Evolutionary conservation across 805 yeast species (phyloP), one percentile per base, ranked within the genome.

Genomic region (Candida wancherniae): DNA sequence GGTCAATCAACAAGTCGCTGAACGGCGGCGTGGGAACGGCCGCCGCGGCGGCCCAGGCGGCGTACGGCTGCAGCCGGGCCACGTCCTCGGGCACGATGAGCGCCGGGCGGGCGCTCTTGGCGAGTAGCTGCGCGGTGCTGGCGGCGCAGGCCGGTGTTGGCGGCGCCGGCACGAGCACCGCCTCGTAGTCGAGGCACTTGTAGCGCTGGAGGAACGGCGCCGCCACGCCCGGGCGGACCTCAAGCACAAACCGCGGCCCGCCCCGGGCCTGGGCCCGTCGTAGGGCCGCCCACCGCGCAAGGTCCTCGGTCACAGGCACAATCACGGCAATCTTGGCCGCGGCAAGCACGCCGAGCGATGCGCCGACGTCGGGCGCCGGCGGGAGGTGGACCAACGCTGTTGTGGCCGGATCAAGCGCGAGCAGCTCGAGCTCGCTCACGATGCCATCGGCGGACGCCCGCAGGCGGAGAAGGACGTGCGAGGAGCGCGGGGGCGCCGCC

Each of bases 1-100:
- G 97, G 3, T 53, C 56, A 5, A 61, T 55, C 8, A 58, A 28
- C 13, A 35, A 22, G 16, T 44, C 48, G 2, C 39, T 33, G 15
- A 7, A 31, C 2, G 27, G 24, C 1, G 24, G 22, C 2, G 29
- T 19, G 6, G 16, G 19, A 3, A n/a, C 24, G 9, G 8, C 18
- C n/a, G 33, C 19, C 7, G 31, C 15, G 9, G 21, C 18, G 6
- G 15, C 31, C 38, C 38, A 37, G 10, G 20, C 24, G 5, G 11
- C 10, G 20, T 15, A 29, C 5, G 37, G 12, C 15, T 28, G 12
- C 3, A 7, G 6, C 4, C 10, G 9, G 13, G 26, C 13, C 7
- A 33, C 14, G 2, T 13, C 33, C 4, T 9, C 11, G 12, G 17
- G 10, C 4, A 33, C 11, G 6, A 33, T 26, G 17, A 33, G 37